Evolutionary conservation across 495 filamentous ascomycete genomes (phyloP), one percentile per base, ranked within the genome.

Genomic region (Xylaria intraflava): DNA sequence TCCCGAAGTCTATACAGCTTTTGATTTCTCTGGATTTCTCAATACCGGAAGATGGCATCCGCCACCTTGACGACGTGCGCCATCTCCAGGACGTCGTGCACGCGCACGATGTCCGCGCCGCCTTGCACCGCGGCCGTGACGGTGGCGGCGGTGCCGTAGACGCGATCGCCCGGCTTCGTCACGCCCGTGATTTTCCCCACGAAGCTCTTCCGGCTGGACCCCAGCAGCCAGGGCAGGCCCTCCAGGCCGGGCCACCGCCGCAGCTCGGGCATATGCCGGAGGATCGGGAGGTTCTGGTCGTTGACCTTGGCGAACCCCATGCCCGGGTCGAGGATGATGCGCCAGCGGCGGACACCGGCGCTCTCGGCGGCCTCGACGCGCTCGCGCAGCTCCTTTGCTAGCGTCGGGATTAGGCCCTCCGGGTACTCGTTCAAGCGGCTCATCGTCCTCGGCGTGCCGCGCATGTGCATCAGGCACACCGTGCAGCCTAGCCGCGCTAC

Each of bases 11-110:
- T n/a, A n/a, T n/a, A n/a, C n/a, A n/a, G n/a, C n/a, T n/a, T n/a
- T n/a, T n/a, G 7, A 35, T 12, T 12, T 12, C 31, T 11, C 6
- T 14, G 14, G 12, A 35, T 35, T 5, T 14, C 19, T 43, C 24
- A 73, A 48, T 73, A 71, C 61, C 87, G 75, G 78, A 87, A 91
- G 55, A 97, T 88, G 2, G 90, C 92, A 79, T 96, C 92, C 8
- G 89, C 86, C 80, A 98, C 90, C 65, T 82, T 85, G 3, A 83
- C 82, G 19, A 95, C 92, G 71, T 90, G 80, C 60, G 72, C 78
- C 93, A 96, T 98, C 75, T 95, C 87, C 56, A 73, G 68, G 4
- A 91, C 89, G 78, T 97, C 93, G 78, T 98, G 93, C 23, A 98
- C 93, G 53, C 93, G 76, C 19, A 98, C 87, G 49, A 98, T 83